Conservation (phyloP, 257 asterid species). For the Solanum tacnaense region DNA sequence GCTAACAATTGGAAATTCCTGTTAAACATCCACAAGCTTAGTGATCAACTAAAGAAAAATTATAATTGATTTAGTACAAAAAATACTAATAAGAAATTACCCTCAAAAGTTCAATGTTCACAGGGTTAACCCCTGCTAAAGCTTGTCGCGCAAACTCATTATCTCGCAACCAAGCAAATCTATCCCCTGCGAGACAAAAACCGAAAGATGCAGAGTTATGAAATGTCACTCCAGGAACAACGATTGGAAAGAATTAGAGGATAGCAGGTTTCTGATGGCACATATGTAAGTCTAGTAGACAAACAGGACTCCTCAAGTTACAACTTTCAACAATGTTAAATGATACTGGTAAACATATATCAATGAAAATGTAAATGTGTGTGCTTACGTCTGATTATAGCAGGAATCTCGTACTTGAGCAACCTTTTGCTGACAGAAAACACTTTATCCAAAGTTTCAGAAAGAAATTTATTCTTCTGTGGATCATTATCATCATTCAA, state of each 20-base stretch:
- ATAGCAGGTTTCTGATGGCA: background rate
- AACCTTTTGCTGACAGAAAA: constrained; percentile 52
- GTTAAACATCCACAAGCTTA: constrained; percentile 10
- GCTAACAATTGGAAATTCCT: constrained; percentile 80
- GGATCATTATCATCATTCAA: constrained; percentile 31
- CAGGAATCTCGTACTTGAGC: constrained; percentile 75
- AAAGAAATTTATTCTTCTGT: constrained; percentile 10
- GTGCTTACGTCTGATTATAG: constrained; percentile 54
- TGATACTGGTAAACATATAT: background rate
- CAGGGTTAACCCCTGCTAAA: constrained; percentile 18
- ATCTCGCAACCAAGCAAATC: constrained; percentile 17
- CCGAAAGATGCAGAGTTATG: background rate
- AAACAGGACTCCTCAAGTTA: background rate
- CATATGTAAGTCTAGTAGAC: background rate
- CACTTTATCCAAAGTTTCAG: constrained; percentile 25
- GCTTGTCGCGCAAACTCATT: constrained; percentile 17
- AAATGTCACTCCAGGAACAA: background rate
- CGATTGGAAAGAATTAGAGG: background rate
- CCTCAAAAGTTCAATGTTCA: constrained; percentile 51
- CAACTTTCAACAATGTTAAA: background rate
- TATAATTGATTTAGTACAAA: background rate
- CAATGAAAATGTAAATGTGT: background rate
- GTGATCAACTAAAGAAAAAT: background rate
- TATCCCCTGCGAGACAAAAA: constrained; percentile 43
- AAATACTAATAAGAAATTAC: constrained; percentile 15